These are phyloP conservation scores for Lentinula detonsa DNA, from an alignment of 768 basidiomycete genomes.

Conservation along the genomic window DNA sequence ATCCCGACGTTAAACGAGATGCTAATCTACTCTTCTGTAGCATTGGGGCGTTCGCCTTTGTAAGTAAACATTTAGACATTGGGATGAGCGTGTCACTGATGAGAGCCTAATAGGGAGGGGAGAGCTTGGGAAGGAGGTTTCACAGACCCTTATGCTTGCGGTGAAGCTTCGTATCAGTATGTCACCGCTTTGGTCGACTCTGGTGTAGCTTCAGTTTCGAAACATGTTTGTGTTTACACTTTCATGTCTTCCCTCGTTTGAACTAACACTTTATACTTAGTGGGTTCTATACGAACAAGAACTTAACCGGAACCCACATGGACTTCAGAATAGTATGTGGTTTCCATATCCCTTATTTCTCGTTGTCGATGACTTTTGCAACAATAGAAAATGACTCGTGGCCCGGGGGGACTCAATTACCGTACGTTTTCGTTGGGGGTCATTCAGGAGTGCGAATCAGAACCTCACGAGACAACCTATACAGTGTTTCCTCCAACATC, in stretches of 20 bases:
- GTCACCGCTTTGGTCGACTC: conserved; percentile 30
- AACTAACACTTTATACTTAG: not conserved
- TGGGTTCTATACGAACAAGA: conserved; percentile 18
- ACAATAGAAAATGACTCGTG: not conserved
- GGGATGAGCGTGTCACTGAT: not conserved
- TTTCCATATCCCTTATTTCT: no score
- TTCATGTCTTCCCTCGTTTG: no score
- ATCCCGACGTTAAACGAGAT: not conserved
- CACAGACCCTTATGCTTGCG: conserved; percentile 19
- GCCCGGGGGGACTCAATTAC: not conserved
- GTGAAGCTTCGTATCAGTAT: conserved; percentile 32
- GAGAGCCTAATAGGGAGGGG: not conserved
- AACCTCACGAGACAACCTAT: not conserved
- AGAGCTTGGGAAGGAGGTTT: conserved; percentile 29
- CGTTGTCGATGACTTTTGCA: no score
- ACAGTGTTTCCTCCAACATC: conserved; percentile 23
- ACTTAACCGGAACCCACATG: conserved; percentile 11
- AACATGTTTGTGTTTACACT: conserved; percentile 18
- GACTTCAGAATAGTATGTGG: not conserved
- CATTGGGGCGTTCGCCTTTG: not conserved
- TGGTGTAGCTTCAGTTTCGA: conserved; percentile 33
- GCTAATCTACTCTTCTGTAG: not conserved
- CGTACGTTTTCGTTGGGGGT: not conserved
- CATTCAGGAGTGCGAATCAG: not conserved
- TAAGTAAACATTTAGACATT: not conserved